phyloP scores from a whole-genome alignment of 2,329 filamentous ascomycete genomes.

The Verticillium longisporum region DNA sequence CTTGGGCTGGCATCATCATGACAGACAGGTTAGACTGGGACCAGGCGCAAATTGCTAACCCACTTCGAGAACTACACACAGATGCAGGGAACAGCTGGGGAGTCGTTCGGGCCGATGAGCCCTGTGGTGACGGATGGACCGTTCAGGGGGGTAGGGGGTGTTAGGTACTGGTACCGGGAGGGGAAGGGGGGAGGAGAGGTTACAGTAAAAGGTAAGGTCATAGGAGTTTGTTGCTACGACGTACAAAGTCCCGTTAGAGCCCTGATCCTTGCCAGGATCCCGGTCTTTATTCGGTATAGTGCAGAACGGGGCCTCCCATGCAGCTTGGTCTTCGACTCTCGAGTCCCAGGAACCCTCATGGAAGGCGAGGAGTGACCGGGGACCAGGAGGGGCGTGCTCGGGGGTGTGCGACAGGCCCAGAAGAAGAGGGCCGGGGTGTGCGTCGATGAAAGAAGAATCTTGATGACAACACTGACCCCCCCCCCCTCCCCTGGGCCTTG shows the following conservation, averaged over 20 bases:
- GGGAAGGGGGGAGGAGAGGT: too few species aligned
- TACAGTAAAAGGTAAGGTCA: too few species aligned
- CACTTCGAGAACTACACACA: background rate
- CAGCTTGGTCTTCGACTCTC: background rate
- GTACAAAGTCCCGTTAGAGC: background rate
- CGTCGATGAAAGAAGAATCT: background rate
- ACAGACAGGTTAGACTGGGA: background rate
- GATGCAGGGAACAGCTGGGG: slow-evolving; percentile 1
- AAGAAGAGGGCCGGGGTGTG: background rate
- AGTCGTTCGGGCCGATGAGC: background rate
- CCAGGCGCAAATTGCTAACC: background rate
- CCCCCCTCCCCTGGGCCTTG: too few species aligned
- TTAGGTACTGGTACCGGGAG: background rate
- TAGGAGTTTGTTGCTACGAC: background rate
- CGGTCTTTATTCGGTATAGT: background rate
- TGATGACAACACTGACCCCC: background rate
- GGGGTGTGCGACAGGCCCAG: background rate
- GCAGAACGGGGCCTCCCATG: background rate
- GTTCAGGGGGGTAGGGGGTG: background rate
- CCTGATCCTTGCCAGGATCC: background rate
- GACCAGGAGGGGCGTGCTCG: background rate
- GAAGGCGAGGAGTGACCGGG: background rate
- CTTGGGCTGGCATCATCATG: slow-evolving; percentile 1
- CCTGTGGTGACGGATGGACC: background rate
- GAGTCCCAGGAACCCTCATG: background rate